Evolutionary conservation across 2,329 filamentous ascomycete species (phyloP).

Genomic region (Stenocarpella maydis): DNA sequence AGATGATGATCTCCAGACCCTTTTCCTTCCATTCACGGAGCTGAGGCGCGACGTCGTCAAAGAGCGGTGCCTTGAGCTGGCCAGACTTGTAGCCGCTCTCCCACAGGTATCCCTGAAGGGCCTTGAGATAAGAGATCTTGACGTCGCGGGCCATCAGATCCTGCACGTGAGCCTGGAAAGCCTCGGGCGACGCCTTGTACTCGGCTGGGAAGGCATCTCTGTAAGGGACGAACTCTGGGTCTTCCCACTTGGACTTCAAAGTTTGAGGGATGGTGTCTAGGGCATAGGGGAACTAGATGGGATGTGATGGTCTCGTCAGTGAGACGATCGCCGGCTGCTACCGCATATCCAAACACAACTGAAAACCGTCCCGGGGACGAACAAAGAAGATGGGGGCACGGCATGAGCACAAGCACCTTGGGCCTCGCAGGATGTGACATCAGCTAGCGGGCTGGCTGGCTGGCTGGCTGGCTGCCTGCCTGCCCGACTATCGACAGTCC

Average conservation of each 20-base stretch:
- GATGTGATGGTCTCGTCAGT: conserved; percentile 12
- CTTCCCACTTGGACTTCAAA: conserved; percentile 73
- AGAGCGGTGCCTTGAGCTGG: conserved; percentile 75
- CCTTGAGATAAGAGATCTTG: conserved; percentile 80
- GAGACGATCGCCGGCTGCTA: conserved; percentile 21
- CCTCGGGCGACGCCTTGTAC: conserved; percentile 63
- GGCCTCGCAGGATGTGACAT: conserved; percentile 14
- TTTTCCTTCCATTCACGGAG: conserved; percentile 65
- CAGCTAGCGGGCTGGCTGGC: conserved; percentile 13
- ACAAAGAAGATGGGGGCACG: conserved; percentile 23
- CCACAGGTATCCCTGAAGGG: conserved; percentile 83
- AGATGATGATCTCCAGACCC: conserved; percentile 73
- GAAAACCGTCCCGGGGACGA: conserved; percentile 12
- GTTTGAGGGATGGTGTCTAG: conserved; percentile 70
- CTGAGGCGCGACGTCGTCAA: conserved; percentile 74
- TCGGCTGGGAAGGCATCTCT: conserved; percentile 75
- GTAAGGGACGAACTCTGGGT: conserved; percentile 70
- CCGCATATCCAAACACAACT: conserved; percentile 5
- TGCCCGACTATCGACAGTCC: background rate
- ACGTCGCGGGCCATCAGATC: conserved; percentile 77
- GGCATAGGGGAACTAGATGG: conserved; percentile 77
- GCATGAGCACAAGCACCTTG: conserved; percentile 7
- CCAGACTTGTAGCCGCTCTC: conserved; percentile 75
- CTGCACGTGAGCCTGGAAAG: conserved; percentile 71
- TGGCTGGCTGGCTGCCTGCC: background rate